Evolutionary conservation across 106 monocot genomes (phyloP).

Genomic region (Posidonia australis): DNA sequence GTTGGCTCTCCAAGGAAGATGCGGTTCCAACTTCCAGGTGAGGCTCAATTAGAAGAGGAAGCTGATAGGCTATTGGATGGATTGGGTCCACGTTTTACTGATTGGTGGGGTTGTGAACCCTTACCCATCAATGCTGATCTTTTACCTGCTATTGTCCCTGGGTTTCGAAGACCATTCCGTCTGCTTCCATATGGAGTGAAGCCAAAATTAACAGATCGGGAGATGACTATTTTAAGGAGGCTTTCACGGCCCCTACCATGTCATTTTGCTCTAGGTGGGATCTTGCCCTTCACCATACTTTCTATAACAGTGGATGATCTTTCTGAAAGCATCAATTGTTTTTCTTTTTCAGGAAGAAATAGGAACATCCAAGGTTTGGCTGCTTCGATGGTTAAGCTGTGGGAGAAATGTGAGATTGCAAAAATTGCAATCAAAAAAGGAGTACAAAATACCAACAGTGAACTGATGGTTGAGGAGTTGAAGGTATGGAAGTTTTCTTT

Average conservation of each 20-base stretch:
- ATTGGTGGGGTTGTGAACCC: conserved; percentile 97
- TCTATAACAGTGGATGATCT: background rate
- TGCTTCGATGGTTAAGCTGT: conserved; percentile 72
- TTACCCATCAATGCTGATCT: conserved; percentile 90
- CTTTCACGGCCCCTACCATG: conserved; percentile 73
- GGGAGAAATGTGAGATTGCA: conserved; percentile 97
- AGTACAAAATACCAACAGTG: conserved; percentile 69
- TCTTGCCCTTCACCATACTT: background rate
- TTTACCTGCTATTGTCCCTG: conserved; percentile 66
- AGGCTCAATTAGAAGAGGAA: conserved; percentile 67
- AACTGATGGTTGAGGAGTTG: conserved; percentile 70
- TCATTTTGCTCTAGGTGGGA: conserved; percentile 81
- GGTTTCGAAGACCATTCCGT: conserved; percentile 76
- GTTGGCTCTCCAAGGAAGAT: conserved; percentile 72
- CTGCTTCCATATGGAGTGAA: conserved; percentile 87
- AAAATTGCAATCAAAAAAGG: conserved; percentile 90
- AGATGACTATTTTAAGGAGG: conserved; percentile 76
- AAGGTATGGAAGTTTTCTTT: conserved; percentile 35
- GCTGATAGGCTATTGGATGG: conserved; percentile 73
- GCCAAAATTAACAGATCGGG: conserved; percentile 71
- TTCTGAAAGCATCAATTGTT: background rate
- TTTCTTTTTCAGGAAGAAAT: conserved; percentile 59
- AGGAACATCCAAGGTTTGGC: conserved; percentile 90
- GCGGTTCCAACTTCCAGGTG: conserved; percentile 64
- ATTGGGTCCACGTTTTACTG: conserved; percentile 79